These are phyloP conservation scores for Calonectria pseudoreteaudii DNA, from an alignment of 2,329 filamentous ascomycete genomes.

Conservation along the genomic window DNA sequence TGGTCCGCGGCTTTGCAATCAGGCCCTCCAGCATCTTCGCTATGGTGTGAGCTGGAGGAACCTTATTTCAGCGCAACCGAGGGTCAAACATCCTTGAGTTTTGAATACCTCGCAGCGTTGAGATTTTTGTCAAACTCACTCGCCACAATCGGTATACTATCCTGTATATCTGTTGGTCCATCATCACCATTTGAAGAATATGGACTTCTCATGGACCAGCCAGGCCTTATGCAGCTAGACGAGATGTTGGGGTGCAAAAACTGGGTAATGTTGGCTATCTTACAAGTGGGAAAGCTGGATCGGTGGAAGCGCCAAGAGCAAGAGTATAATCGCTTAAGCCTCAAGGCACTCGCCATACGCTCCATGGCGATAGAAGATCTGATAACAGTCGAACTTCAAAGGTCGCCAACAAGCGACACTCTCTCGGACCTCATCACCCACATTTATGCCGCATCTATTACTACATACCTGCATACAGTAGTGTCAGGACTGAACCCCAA, in stretches of 20 bases:
- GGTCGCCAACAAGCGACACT: background rate
- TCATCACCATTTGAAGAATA: background rate
- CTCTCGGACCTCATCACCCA: background rate
- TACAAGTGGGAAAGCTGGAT: background rate
- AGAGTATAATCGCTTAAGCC: background rate
- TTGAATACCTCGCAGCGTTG: background rate
- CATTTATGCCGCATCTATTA: background rate
- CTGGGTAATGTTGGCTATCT: background rate
- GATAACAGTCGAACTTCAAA: background rate
- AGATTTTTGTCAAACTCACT: background rate
- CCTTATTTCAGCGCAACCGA: background rate
- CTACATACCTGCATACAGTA: background rate
- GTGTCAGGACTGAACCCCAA: background rate
- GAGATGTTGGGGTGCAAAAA: background rate
- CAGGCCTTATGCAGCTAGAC: background rate
- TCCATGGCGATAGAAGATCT: background rate
- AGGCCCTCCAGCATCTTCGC: background rate
- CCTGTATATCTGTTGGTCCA: background rate
- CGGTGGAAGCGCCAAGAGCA: background rate
- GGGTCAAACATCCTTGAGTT: background rate
- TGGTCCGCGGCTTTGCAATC: background rate
- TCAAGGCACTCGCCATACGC: background rate
- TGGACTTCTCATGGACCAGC: background rate
- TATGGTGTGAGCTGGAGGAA: background rate
- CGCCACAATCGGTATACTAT: background rate